These are phyloP conservation scores for Candida oleophila DNA, from an alignment of 805 yeast species.

Conservation along the genomic window DNA sequence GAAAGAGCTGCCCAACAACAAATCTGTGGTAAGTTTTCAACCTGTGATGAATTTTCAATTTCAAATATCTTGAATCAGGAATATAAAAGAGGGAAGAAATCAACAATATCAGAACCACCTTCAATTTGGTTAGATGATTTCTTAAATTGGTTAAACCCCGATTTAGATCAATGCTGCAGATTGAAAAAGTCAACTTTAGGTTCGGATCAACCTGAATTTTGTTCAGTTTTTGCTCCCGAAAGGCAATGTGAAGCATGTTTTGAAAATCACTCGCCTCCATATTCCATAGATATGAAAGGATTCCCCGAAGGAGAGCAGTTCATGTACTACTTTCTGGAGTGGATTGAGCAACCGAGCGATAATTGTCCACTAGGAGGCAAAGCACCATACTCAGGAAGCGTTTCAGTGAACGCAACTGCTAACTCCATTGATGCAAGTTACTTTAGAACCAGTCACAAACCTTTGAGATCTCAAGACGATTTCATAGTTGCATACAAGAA, in stretches of 20 bases:
- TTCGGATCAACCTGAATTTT: constrained; percentile 45
- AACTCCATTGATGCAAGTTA: constrained; percentile 51
- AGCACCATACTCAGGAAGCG: constrained; percentile 77
- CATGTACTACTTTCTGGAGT: constrained; percentile 66
- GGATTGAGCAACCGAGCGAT: constrained; percentile 84
- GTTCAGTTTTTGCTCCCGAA: constrained; percentile 65
- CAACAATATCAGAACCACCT: constrained; percentile 77
- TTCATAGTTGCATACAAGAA: constrained; percentile 78
- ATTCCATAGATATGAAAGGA: constrained; percentile 75
- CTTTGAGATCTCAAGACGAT: constrained; percentile 79
- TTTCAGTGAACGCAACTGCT: constrained; percentile 42
- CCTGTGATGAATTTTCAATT: constrained; percentile 77
- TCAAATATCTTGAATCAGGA: constrained; percentile 85
- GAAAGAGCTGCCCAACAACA: constrained; percentile 60
- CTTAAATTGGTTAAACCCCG: constrained; percentile 83
- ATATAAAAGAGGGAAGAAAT: constrained; percentile 58
- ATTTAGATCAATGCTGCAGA: constrained; percentile 82
- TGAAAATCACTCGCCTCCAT: constrained; percentile 54
- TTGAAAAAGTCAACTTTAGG: constrained; percentile 47
- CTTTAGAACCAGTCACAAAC: constrained; percentile 79
- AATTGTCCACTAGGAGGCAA: constrained; percentile 95
- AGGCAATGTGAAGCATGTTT: constrained; percentile 76
- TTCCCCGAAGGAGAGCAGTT: constrained; percentile 76
- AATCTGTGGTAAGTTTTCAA: constrained; percentile 83
- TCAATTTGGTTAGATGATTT: constrained; percentile 95